Evolutionary conservation across 495 filamentous ascomycete species (phyloP).

Genomic region (Xanthoparmelia taractica): DNA sequence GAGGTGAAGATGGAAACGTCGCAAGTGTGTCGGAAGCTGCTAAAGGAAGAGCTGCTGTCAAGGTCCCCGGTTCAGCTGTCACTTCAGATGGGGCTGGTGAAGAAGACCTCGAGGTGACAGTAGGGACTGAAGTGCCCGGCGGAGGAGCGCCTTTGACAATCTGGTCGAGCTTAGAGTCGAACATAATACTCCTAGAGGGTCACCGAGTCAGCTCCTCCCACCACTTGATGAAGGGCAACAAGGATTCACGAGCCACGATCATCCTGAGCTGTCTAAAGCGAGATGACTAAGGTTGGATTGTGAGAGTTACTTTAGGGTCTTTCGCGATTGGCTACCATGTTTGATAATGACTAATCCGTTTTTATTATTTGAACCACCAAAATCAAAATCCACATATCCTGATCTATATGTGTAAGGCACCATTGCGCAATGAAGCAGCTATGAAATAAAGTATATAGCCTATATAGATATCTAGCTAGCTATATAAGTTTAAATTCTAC

Average conservation of each 20-base stretch:
- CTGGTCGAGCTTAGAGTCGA: constrained; percentile 64
- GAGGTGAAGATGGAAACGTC: constrained; percentile 77
- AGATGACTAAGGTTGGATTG: no score
- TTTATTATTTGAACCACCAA: no score
- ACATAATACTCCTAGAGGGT: constrained; percentile 33
- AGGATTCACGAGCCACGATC: neutral
- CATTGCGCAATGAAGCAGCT: no score
- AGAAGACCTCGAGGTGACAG: constrained; percentile 22
- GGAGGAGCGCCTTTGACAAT: constrained; percentile 75
- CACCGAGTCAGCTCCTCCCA: neutral
- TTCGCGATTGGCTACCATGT: no score
- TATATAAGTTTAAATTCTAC: no score
- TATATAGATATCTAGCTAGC: no score
- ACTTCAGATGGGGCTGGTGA: constrained; percentile 38
- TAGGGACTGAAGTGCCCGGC: constrained; percentile 35
- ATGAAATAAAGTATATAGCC: no score
- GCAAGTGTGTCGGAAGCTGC: constrained; percentile 64
- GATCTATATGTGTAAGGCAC: no score
- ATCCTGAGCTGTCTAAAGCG: no score
- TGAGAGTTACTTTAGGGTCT: no score
- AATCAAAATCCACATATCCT: no score
- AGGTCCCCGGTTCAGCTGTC: constrained; percentile 20
- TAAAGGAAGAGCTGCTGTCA: constrained; percentile 35
- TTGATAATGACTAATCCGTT: no score
- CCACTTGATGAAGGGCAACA: constrained; percentile 1